These are phyloP conservation scores for Microbotryum saponariae DNA, from an alignment of 1,284 basidiomycete species.

Conservation along the genomic window DNA sequence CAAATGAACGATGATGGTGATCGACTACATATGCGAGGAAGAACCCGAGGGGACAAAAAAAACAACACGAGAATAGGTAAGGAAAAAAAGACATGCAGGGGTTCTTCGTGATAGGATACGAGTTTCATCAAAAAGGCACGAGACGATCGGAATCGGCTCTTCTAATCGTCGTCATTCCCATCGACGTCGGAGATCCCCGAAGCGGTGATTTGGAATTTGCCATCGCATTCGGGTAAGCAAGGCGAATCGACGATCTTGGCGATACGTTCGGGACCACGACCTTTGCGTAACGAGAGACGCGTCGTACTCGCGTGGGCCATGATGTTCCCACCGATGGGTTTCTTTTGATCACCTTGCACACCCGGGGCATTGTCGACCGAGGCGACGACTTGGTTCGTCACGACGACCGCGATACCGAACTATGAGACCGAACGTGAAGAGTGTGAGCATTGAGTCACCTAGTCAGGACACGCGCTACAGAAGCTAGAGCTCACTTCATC, in stretches of 20 bases:
- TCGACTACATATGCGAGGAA: not conserved
- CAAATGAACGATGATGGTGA: not conserved
- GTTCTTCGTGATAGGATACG: not conserved
- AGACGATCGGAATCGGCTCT: not conserved
- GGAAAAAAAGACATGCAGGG: not conserved
- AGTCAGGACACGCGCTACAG: no score
- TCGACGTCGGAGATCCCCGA: conserved; percentile 43
- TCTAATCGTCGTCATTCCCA: conserved; percentile 10
- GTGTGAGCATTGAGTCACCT: not conserved
- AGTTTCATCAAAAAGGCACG: not conserved
- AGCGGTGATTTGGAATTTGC: conserved; percentile 70
- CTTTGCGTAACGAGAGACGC: conserved; percentile 84
- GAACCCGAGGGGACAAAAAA: not conserved
- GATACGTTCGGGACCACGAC: conserved; percentile 81
- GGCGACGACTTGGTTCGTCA: conserved; percentile 98
- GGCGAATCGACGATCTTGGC: conserved; percentile 98
- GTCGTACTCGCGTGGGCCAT: conserved; percentile 94
- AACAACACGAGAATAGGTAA: not conserved
- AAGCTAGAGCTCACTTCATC: conserved; percentile 64
- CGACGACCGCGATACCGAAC: conserved; percentile 96
- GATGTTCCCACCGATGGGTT: conserved; percentile 94
- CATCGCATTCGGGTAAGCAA: conserved; percentile 93
- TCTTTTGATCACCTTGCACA: conserved; percentile 74
- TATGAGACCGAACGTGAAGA: conserved; percentile 39
- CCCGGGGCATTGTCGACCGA: conserved; percentile 80